Conservation (phyloP, 2,329 filamentous ascomycete genomes). For the Esteya vermicola region DNA sequence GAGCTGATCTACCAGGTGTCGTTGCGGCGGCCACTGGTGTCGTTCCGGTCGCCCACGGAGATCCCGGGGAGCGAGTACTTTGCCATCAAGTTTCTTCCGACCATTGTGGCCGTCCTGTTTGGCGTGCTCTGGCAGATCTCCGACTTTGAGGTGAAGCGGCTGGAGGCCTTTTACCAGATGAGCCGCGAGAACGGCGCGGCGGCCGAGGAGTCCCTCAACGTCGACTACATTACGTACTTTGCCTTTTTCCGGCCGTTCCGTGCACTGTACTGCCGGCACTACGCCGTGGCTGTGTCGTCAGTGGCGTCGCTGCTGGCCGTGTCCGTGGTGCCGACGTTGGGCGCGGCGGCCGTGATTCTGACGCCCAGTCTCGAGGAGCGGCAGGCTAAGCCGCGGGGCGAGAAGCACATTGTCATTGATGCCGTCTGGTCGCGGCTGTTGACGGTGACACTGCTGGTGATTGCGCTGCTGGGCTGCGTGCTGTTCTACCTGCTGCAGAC, state of each 20-base stretch:
- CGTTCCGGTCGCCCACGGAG: slow-evolving; percentile 33
- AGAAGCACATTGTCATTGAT: slow-evolving; percentile 42
- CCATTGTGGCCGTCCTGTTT: slow-evolving; percentile 44
- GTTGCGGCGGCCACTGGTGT: slow-evolving; percentile 26
- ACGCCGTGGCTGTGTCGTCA: slow-evolving; percentile 54
- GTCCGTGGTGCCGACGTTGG: slow-evolving; percentile 54
- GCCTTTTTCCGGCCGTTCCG: slow-evolving; percentile 50
- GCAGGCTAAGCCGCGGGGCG: slow-evolving; percentile 21
- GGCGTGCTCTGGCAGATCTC: slow-evolving; percentile 53
- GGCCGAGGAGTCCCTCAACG: slow-evolving; percentile 54
- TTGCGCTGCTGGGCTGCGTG: slow-evolving; percentile 41
- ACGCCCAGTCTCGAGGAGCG: slow-evolving; percentile 34
- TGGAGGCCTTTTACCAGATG: slow-evolving; percentile 53
- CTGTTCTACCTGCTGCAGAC: slow-evolving; percentile 47
- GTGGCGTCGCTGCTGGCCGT: slow-evolving; percentile 50
- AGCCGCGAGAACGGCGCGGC: slow-evolving; percentile 45
- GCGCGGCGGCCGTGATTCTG: slow-evolving; percentile 47
- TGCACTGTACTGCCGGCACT: slow-evolving; percentile 48
- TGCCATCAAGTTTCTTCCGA: slow-evolving; percentile 48
- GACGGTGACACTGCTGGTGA: slow-evolving; percentile 38
- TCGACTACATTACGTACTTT: slow-evolving; percentile 58
- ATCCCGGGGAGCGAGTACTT: slow-evolving; percentile 41
- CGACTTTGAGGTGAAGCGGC: slow-evolving; percentile 51
- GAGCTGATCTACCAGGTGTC: slow-evolving; percentile 42
- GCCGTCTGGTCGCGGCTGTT: slow-evolving; percentile 47